phyloP scores from a whole-genome alignment of 2,329 filamentous ascomycete genomes.

The Colletotrichum tropicicola region DNA sequence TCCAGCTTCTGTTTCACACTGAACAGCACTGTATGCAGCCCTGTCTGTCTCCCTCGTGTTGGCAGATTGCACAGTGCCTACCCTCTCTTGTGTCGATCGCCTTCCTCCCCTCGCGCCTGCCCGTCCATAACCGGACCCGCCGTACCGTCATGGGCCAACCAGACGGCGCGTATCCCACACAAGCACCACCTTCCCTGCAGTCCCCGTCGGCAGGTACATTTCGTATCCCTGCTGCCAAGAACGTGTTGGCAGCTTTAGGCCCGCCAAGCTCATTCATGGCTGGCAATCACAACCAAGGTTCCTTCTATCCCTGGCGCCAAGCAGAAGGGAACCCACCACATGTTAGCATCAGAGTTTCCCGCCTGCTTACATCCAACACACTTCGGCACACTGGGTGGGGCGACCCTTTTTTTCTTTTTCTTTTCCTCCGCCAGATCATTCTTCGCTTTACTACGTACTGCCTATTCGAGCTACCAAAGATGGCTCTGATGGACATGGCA shows the following conservation, averaged over 20 bases:
- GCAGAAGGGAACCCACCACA: neutral
- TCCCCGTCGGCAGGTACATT: neutral
- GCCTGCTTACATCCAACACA: slow-evolving; percentile 9
- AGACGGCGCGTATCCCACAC: neutral
- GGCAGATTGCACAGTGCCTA: neutral
- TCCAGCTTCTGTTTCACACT: no score
- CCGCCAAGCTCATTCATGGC: neutral
- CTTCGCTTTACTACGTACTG: no score
- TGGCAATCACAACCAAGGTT: neutral
- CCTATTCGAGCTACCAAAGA: no score
- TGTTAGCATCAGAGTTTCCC: slow-evolving; percentile 1
- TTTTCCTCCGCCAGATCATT: no score
- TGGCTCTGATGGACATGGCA: no score
- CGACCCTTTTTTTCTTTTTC: neutral
- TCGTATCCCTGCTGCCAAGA: neutral
- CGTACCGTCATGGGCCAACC: neutral
- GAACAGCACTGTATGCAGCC: no score
- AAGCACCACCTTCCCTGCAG: slow-evolving; percentile 8
- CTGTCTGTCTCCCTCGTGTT: no score
- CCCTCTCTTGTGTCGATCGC: neutral
- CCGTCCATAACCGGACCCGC: neutral
- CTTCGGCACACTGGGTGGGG: neutral
- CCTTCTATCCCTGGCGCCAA: neutral
- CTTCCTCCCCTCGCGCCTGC: neutral
- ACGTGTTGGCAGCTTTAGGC: neutral